Conservation (phyloP, 768 basidiomycete genomes). For the Tricholoma matsutake region DNA sequence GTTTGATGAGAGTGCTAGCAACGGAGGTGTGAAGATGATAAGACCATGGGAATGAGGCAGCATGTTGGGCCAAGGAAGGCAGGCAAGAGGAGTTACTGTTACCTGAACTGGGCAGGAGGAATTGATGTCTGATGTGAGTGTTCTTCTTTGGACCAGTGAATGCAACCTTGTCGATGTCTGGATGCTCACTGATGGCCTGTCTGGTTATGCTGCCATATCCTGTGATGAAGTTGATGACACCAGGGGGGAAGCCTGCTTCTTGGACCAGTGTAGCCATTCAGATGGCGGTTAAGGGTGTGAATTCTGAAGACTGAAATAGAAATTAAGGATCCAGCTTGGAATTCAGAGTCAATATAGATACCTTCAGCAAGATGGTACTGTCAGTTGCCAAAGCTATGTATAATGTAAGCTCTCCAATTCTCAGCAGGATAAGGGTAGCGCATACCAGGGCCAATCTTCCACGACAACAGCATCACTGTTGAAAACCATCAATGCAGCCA, state of each 20-base stretch:
- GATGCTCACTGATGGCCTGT: conserved; percentile 65
- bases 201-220: conserved; percentile 74
- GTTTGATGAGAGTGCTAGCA: conserved; percentile 7
- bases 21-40: conserved; percentile 27
- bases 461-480: conserved; percentile 56
- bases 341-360: neutral
- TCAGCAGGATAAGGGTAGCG: neutral
- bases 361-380: conserved; percentile 71
- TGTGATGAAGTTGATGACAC: conserved; percentile 73
- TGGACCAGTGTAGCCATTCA: conserved; percentile 51
- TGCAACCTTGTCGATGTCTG: conserved; percentile 61
- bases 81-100: conserved; percentile 81
- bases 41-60: conserved; percentile 42
- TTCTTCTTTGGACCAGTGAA: no score
- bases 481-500: conserved; percentile 12
- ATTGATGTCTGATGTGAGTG: conserved; percentile 72
- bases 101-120: conserved; percentile 79
- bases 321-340: neutral
- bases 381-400: conserved; percentile 73
- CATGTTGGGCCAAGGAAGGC: conserved; percentile 73
- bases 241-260: conserved; percentile 77
- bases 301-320: conserved; percentile 60
- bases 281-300: conserved; percentile 72
- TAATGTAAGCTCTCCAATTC: neutral
- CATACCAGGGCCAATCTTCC: conserved; percentile 78